Evolutionary conservation across 2,329 filamentous ascomycete genomes (phyloP), one percentile per base, ranked within the genome.

Genomic region (Aureobasidium sp.): DNA sequence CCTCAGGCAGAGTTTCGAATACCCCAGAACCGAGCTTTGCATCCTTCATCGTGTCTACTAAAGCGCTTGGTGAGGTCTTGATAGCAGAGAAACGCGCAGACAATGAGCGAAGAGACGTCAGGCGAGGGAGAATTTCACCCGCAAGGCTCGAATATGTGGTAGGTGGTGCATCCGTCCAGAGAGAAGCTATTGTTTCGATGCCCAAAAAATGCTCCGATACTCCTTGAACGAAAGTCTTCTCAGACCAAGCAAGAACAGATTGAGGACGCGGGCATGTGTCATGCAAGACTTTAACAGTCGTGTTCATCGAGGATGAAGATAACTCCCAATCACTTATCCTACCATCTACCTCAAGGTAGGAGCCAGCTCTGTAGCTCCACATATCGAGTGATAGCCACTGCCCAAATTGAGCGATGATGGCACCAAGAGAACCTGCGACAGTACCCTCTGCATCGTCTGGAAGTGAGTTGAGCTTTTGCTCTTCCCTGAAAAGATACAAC

Each of bases 401-500:
- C 1, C 88, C 85, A 62, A 99, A 80, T 71, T 97, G 93, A 50
- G 87, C 86, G 47, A 97, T 77, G 1, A 97, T 74, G 17, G 89
- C 86, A n/a, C 85, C 84, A 26, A 97, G 75, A 46, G 34, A 55
- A 29, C 23, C 13, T 29, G 32, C 27, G 17, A 50, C 44, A 9
- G 47, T 46, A 5, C 48, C 34, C 9, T 26, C 37, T 6, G 29
- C 32, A n/a, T 46, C 36, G 44, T 58, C 55, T 26, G 53, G 39
- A 17, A 73, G 62, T 17, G 53, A 63, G n/a, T 90, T 85, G 1
- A 99, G 82, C 71, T 96, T 97, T 65, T 89, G 82, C 72, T 99
- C 94, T 72, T 99, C 93, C 0, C 89, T 82, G n/a, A 96, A 78
- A 3, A 97, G 79, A 75, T 99, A 94, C 13, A 99, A 78, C 0